Base-by-base conservation (phyloP, 192 early-diverging fungal species). In the Podila clonocystis region DNA sequence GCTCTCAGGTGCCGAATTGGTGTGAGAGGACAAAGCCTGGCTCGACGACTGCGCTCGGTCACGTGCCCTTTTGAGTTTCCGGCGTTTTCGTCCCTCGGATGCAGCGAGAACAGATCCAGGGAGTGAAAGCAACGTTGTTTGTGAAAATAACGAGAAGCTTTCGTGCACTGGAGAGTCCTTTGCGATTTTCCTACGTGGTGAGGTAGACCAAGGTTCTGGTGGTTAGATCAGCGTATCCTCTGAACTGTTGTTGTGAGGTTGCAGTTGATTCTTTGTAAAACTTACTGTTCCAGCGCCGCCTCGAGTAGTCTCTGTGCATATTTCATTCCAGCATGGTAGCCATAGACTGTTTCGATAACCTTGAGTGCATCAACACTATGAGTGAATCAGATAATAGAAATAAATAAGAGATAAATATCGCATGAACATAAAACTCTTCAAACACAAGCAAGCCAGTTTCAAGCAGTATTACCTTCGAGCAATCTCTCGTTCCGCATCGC, bases 251-350 rank as follows among this genome's bases (percentile, higher is more conserved):
- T 38, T 2, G 7, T 9, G 36, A 38, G 36, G 5, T 9, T 9
- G 36, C 36, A 38, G 36, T 38, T 3, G 36, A 9, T 8, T 9
- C 5, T 38, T 45, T 17, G 13, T 2, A 9, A 55, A 55, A 55
- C 52, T 1, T 55, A 55, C 52, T 55, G 52, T 24, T 55, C 52
- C 9, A 73, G 41, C 4, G 67, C 41, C 3, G n/a, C 29, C 17
- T 72, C 58, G 30, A 80, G 55, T 38, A 80, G 62, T 29, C 36
- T 68, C 29, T 33, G 28, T 9, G 71, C 71, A 19, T 50, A 58
- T 17, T 58, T 31, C 22, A 73, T 9, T 38, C 70, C 77, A 30
- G 30, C 28, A 12, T 33, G 72, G 58, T 67, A 67, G 2, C 67
- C 66, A 50, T 73, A 80, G 0, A 73, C 45, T 1, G 24, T 57